Conservation (phyloP, 176 grass and related monocot genomes). For the Canna indica region DNA sequence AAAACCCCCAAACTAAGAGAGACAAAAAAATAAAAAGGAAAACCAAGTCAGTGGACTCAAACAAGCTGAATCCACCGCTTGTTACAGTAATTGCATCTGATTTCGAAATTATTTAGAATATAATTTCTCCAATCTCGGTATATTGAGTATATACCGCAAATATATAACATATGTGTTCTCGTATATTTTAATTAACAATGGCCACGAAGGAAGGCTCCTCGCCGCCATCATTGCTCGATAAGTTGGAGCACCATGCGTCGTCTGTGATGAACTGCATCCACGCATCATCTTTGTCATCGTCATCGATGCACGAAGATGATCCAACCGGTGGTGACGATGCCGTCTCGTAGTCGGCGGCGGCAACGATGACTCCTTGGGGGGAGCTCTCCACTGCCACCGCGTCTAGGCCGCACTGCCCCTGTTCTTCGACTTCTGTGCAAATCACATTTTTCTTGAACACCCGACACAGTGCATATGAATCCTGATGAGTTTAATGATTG, state of each 20-base stretch:
- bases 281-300: conserved; percentile 77
- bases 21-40: background rate
- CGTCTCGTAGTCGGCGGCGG: conserved; percentile 15
- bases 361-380: conserved; percentile 32
- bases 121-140: background rate
- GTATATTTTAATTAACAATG: conserved; percentile 13
- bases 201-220: conserved; percentile 8
- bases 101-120: background rate
- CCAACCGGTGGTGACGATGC: conserved; percentile 22
- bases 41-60: background rate
- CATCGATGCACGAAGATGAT: conserved; percentile 49
- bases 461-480: conserved; percentile 83
- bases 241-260: conserved; percentile 52
- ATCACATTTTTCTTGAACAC: conserved; percentile 93
- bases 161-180: too few relatives aligned
- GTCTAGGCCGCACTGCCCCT: conserved; percentile 53
- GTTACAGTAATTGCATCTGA: background rate
- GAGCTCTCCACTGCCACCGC: conserved; percentile 37
- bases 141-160: too few relatives aligned
- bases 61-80: background rate
- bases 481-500: conserved; percentile 29
- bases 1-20: background rate
- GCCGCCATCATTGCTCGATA: conserved; percentile 28
- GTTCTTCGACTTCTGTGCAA: conserved; percentile 40
- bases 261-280: conserved; percentile 99